These are phyloP conservation scores for Phytopythium ostracodes DNA, from an alignment of 352 stramenopile species.

Conservation along the genomic window DNA sequence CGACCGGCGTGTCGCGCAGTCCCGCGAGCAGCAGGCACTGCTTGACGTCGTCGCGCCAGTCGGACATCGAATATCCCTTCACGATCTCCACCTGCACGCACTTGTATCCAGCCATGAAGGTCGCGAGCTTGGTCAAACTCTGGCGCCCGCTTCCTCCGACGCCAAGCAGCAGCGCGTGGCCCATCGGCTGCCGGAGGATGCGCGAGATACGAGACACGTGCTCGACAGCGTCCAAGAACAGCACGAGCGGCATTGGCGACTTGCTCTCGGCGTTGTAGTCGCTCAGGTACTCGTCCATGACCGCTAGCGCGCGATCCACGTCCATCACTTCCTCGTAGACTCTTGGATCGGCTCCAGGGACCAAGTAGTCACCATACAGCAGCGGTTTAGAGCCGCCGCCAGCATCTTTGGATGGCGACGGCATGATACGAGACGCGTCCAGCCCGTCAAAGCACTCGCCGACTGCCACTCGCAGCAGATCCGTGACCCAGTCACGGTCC, in stretches of 20 bases:
- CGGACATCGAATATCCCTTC: conserved; percentile 90
- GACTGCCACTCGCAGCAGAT: conserved; percentile 62
- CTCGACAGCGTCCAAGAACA: conserved; percentile 89
- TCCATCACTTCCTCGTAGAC: conserved; percentile 91
- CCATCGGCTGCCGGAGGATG: conserved; percentile 80
- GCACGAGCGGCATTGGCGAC: conserved; percentile 83
- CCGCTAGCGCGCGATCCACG: conserved; percentile 71
- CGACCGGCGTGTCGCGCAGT: conserved; percentile 90
- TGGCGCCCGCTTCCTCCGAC: conserved; percentile 92
- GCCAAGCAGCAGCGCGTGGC: conserved; percentile 91
- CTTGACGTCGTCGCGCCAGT: conserved; percentile 94
- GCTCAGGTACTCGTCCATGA: conserved; percentile 84
- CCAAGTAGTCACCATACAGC: conserved; percentile 93
- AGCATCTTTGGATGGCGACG: neutral
- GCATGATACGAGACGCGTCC: conserved; percentile 8
- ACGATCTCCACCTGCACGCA: conserved; percentile 94
- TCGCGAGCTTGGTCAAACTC: conserved; percentile 85
- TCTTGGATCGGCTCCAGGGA: conserved; percentile 87
- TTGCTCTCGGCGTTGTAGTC: conserved; percentile 89
- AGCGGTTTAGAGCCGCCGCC: conserved; percentile 17
- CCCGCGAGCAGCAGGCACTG: conserved; percentile 90
- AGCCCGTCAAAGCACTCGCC: conserved; percentile 52
- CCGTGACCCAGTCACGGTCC: conserved; percentile 80
- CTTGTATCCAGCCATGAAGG: conserved; percentile 92
- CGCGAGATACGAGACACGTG: conserved; percentile 82